Evolutionary conservation across 1,139 yeast genomes (phyloP).

Genomic region (Saccharomyces hybrid): DNA sequence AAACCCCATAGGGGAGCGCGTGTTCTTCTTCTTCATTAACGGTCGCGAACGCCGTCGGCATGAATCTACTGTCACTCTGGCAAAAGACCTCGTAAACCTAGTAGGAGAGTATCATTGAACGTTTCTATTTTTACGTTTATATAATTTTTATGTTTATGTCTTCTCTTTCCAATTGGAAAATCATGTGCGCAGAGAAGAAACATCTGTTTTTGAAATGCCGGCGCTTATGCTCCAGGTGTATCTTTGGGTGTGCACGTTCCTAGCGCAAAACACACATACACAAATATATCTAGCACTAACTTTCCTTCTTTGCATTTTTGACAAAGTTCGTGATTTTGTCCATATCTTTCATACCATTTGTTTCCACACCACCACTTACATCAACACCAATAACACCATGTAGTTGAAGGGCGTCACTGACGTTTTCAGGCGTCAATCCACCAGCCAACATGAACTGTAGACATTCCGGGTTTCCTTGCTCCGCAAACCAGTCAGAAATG

Average conservation of each 20-base stretch:
- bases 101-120: slow-evolving; percentile 15
- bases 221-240: slow-evolving; percentile 25
- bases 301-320: slow-evolving; percentile 36
- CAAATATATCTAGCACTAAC: not conserved
- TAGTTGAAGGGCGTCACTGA: slow-evolving; percentile 42
- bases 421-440: slow-evolving; percentile 74
- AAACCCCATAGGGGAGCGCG: slow-evolving; percentile 53
- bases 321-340: slow-evolving; percentile 55
- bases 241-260: slow-evolving; percentile 26
- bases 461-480: slow-evolving; percentile 19
- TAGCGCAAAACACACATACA: not conserved
- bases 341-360: slow-evolving; percentile 63
- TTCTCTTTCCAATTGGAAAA: slow-evolving; percentile 13
- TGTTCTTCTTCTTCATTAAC: slow-evolving; percentile 54
- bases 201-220: no score
- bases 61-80: slow-evolving; percentile 54
- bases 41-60: slow-evolving; percentile 67
- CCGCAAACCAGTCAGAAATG: slow-evolving; percentile 36
- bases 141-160: no score
- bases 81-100: slow-evolving; percentile 47
- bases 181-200: no score
- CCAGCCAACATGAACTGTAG: slow-evolving; percentile 76
- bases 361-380: slow-evolving; percentile 93
- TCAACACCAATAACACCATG: slow-evolving; percentile 75
- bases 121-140: slow-evolving; percentile 25